These are phyloP conservation scores for Talaromyces liani DNA, from an alignment of 495 filamentous ascomycete species.

Conservation along the genomic window DNA sequence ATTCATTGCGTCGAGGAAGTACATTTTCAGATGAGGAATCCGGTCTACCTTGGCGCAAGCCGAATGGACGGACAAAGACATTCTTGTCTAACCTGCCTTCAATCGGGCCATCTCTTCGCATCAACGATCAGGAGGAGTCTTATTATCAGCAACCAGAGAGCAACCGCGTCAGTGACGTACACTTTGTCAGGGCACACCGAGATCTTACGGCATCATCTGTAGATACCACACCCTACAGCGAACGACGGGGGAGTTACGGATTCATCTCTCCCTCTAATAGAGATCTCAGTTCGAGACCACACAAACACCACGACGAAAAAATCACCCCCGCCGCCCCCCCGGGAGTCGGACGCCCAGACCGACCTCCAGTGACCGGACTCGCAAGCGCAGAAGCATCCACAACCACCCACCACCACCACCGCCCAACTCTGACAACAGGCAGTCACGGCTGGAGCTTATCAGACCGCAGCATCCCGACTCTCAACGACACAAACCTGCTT, in stretches of 20 bases:
- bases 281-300: not conserved
- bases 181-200: slow-evolving; percentile 4
- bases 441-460: slow-evolving; percentile 61
- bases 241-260: slow-evolving; percentile 16
- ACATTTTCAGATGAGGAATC: slow-evolving; percentile 26
- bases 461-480: slow-evolving; percentile 40
- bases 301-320: not conserved
- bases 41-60: not conserved
- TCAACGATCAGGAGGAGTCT: not conserved
- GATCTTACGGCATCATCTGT: not conserved
- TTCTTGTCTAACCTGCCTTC: slow-evolving; percentile 37
- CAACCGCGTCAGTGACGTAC: not conserved
- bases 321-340: not conserved
- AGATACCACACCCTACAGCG: slow-evolving; percentile 10
- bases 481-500: slow-evolving; percentile 25
- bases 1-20: slow-evolving; percentile 25
- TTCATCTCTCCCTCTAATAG: slow-evolving; percentile 2
- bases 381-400: slow-evolving; percentile 34
- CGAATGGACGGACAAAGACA: slow-evolving; percentile 15
- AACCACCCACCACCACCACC: slow-evolving; percentile 16
- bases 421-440: slow-evolving; percentile 19
- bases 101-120: slow-evolving; percentile 36
- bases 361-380: slow-evolving; percentile 39
- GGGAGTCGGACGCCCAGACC: slow-evolving; percentile 11
- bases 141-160: not conserved